Evolutionary conservation across 129 eudicot species (phyloP), one percentile per base, ranked within the genome.

Genomic region (Centella asiatica): DNA sequence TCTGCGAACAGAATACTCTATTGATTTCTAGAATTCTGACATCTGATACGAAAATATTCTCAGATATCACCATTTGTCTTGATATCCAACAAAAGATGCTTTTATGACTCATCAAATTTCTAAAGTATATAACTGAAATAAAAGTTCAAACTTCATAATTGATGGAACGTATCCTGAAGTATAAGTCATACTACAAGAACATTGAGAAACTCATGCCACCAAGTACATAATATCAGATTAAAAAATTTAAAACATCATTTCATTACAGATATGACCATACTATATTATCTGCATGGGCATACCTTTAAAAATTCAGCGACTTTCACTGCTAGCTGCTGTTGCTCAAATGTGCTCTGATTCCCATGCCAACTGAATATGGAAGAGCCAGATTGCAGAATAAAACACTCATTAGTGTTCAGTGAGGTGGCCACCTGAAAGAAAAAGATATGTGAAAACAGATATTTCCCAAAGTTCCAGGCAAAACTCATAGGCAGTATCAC

Each of bases 221-320:
- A 17, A 31, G 10, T 32, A 57, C 5, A 27, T 48, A 33, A 33
- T 15, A 8, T 26, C n/a, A 11, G 57, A 63, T 44, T 19, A 14
- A 62, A 4, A 28, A n/a, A n/a, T n/a, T 12, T 32, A 7, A 55
- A 62, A 44, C n/a, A n/a, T 39, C 27, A 54, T 2, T 15, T 18
- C 13, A 64, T 17, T 28, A 39, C 29, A 45, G 20, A 20, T 57
- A 45, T 46, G 51, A 39, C 52, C 34, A n/a, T 15, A 24, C 1
- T 31, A 51, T 0, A 48, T 19, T 26, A 10, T 42, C 46, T 22
- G 39, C 34, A 31, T 53, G 37, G 58, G 23, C 48, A 25, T 70
- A 93, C 99, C 96, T 93, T 93, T 69, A 93, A 62, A 78, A 93
- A 84, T 34, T 87, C 99, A 17, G 96, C 99, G 78, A 93, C 76